These are phyloP conservation scores for Calocybe gangraenosa DNA, from an alignment of 768 basidiomycete genomes.

Conservation along the genomic window DNA sequence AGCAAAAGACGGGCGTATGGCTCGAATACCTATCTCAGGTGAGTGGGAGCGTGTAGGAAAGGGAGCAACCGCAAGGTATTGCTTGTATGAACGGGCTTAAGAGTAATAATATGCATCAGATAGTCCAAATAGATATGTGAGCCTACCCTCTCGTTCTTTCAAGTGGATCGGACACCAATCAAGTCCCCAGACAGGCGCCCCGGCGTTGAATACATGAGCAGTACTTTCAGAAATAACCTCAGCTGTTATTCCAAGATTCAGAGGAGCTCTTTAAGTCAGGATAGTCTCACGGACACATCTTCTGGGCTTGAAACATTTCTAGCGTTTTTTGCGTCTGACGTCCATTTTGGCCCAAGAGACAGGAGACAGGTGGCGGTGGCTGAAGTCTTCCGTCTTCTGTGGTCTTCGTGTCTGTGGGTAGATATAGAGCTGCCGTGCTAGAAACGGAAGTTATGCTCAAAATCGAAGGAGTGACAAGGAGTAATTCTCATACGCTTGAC, in stretches of 20 bases:
- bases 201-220: slow-evolving; percentile 77
- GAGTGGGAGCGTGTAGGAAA: slow-evolving; percentile 62
- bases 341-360: slow-evolving; percentile 63
- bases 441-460: background rate
- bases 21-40: slow-evolving; percentile 62
- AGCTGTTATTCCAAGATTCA: slow-evolving; percentile 33
- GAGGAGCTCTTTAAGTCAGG: background rate
- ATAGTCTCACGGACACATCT: slow-evolving; percentile 48
- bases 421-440: slow-evolving; percentile 55
- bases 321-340: slow-evolving; percentile 47
- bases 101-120: background rate
- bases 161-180: slow-evolving; percentile 89
- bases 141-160: slow-evolving; percentile 50
- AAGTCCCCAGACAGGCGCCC: slow-evolving; percentile 85
- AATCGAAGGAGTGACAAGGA: no score
- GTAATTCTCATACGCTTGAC: no score
- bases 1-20: slow-evolving; percentile 48
- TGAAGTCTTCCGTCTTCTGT: slow-evolving; percentile 47
- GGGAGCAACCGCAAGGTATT: slow-evolving; percentile 83
- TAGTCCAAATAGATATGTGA: background rate
- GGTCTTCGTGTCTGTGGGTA: slow-evolving; percentile 51
- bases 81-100: slow-evolving; percentile 51
- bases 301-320: slow-evolving; percentile 49
- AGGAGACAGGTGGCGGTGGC: slow-evolving; percentile 52
- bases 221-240: slow-evolving; percentile 53